phyloP scores from a whole-genome alignment of 192 early-diverging fungal species.

The Jimgerdemannia lactiflua region DNA sequence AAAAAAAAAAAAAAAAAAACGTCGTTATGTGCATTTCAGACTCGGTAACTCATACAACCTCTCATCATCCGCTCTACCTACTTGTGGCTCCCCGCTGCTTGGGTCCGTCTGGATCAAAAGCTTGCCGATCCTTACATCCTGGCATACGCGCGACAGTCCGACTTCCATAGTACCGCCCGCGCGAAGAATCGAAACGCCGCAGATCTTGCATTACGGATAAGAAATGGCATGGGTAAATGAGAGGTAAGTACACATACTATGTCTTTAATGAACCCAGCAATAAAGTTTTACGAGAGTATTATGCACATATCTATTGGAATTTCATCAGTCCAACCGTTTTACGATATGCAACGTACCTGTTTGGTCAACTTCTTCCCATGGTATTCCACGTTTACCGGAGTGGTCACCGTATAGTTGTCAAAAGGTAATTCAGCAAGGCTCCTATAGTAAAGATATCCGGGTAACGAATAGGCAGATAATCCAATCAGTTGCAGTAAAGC shows the following conservation, averaged over 20 bases:
- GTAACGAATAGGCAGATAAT: neutral
- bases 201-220: conserved; percentile 48
- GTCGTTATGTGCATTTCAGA: too few species aligned
- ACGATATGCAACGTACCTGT: conserved; percentile 14
- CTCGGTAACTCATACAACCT: too few species aligned
- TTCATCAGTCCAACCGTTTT: too few species aligned
- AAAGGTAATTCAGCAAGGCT: conserved; percentile 64
- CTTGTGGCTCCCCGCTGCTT: conserved; percentile 73
- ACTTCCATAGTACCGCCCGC: conserved; percentile 92
- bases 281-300: too few species aligned
- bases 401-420: conserved; percentile 41
- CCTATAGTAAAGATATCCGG: conserved; percentile 21
- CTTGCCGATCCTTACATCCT: conserved; percentile 83
- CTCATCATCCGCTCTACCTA: neutral
- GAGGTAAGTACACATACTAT: too few species aligned
- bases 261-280: too few species aligned
- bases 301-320: too few species aligned
- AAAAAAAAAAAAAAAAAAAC: too few species aligned
- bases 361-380: conserved; percentile 37
- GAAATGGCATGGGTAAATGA: neutral
- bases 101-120: conserved; percentile 86
- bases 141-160: conserved; percentile 76
- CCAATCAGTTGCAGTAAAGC: too few species aligned
- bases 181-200: conserved; percentile 82
- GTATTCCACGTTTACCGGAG: conserved; percentile 58